These are phyloP conservation scores for Silene vulgaris DNA, from an alignment of 179 eudicot species.

Conservation along the genomic window DNA sequence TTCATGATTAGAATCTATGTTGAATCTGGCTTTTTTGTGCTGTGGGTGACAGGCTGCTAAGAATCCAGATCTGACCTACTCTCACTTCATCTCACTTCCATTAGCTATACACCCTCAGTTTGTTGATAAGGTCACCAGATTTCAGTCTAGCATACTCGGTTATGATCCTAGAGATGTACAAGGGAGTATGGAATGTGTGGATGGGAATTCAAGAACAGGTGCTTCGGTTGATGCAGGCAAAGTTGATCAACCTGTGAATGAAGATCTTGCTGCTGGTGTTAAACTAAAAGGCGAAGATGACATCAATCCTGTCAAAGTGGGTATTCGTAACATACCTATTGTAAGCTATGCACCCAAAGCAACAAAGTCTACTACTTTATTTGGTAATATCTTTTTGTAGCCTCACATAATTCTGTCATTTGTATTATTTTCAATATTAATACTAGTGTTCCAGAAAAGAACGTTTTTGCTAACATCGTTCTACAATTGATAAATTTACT, in stretches of 20 bases:
- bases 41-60: conserved; percentile 51
- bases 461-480: neutral
- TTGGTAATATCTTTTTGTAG: conserved; percentile 39
- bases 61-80: conserved; percentile 55
- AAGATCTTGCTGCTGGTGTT: conserved; percentile 35
- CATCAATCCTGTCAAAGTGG: conserved; percentile 34
- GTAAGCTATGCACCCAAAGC: conserved; percentile 44
- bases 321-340: conserved; percentile 37
- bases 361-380: conserved; percentile 32
- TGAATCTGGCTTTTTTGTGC: conserved; percentile 12
- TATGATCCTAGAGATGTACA: conserved; percentile 26
- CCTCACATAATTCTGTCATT: neutral
- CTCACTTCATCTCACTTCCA: conserved; percentile 88
- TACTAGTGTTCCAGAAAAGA: neutral
- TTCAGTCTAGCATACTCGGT: conserved; percentile 61
- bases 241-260: conserved; percentile 18
- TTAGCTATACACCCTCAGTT: conserved; percentile 73
- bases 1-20: neutral
- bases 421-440: neutral
- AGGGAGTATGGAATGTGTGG: conserved; percentile 23
- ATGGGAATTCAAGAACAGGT: conserved; percentile 31
- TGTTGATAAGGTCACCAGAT: conserved; percentile 62
- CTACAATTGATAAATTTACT: neutral
- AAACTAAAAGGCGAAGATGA: conserved; percentile 35
- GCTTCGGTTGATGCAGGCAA: conserved; percentile 38